Evolutionary conservation across 176 grass and related monocot species (phyloP).

Genomic region (Leersia perrieri): DNA sequence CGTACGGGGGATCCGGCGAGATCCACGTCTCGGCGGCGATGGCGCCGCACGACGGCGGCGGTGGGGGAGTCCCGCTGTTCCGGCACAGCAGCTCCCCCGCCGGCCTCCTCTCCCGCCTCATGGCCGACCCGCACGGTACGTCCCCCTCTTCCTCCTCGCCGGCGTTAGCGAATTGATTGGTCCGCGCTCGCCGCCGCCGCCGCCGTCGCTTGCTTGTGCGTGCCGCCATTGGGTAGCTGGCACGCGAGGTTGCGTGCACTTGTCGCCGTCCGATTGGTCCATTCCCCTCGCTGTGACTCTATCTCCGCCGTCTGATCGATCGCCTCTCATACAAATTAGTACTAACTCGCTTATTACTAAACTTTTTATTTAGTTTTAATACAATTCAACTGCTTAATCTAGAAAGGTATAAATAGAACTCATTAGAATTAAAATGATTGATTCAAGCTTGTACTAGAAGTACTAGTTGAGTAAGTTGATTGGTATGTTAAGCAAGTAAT

Average conservation of each 20-base stretch:
- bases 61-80: slow-evolving; percentile 9
- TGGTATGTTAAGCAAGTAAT: background rate
- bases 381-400: background rate
- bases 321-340: background rate
- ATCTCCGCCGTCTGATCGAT: background rate
- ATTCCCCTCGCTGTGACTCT: background rate
- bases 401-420: too few relatives aligned
- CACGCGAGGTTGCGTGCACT: background rate
- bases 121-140: slow-evolving; percentile 71
- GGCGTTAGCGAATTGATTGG: background rate
- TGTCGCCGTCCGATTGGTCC: background rate
- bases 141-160: too few relatives aligned
- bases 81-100: slow-evolving; percentile 95
- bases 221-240: background rate
- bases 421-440: background rate
- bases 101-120: slow-evolving; percentile 70
- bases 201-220: background rate
- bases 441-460: too few relatives aligned
- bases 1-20: slow-evolving; percentile 42
- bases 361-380: background rate
- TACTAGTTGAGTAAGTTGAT: too few relatives aligned
- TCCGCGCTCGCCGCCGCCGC: background rate
- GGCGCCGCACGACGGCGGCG: background rate
- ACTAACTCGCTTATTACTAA: background rate
- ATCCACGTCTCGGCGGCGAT: slow-evolving; percentile 38